A percentile compares a stretch with the other conserved stretches of the same genome.
Evolutionary conservation across 2,329 filamentous ascomycete genomes (phyloP).

Genomic region (Fonsecaea nubica): DNA sequence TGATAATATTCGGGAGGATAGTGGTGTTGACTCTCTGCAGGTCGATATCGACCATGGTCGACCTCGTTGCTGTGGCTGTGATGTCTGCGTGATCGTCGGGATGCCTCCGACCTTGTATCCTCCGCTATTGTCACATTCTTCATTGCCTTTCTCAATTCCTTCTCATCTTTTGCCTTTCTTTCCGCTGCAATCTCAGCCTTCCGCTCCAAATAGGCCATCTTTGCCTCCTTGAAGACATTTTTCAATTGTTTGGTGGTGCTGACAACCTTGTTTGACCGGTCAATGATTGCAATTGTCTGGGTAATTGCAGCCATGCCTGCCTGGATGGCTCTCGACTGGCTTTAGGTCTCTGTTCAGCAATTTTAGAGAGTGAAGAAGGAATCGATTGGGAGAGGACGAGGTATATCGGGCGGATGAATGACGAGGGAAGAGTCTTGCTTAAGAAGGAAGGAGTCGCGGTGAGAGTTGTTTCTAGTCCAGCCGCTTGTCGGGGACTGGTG

Average conservation of each 20-base stretch:
- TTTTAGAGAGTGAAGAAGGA: background rate
- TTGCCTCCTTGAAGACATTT: slow-evolving; percentile 90
- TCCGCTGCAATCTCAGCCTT: slow-evolving; percentile 81
- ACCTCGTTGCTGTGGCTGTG: slow-evolving; percentile 27
- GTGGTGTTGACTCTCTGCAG: slow-evolving; percentile 23
- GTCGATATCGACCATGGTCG: slow-evolving; percentile 39
- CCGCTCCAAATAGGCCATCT: slow-evolving; percentile 83
- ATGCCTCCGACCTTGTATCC: slow-evolving; percentile 54
- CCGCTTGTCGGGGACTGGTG: slow-evolving; percentile 5
- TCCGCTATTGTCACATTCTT: slow-evolving; percentile 57
- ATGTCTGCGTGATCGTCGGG: slow-evolving; percentile 45
- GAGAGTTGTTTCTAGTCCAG: slow-evolving; percentile 3
- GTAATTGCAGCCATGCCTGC: slow-evolving; percentile 50
- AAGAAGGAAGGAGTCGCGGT: background rate
- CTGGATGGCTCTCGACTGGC: background rate
- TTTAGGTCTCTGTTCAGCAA: background rate
- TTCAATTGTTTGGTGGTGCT: slow-evolving; percentile 89
- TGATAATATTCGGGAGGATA: slow-evolving; percentile 28
- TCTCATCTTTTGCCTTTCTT: slow-evolving; percentile 65
- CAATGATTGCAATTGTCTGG: slow-evolving; percentile 87
- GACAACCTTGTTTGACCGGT: slow-evolving; percentile 88
- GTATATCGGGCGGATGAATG: too few relatives aligned
- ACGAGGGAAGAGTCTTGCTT: background rate
- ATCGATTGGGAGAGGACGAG: background rate
- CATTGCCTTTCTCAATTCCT: slow-evolving; percentile 64